Conservation (phyloP, 176 grass and related monocot genomes). For the Lolium perenne region DNA sequence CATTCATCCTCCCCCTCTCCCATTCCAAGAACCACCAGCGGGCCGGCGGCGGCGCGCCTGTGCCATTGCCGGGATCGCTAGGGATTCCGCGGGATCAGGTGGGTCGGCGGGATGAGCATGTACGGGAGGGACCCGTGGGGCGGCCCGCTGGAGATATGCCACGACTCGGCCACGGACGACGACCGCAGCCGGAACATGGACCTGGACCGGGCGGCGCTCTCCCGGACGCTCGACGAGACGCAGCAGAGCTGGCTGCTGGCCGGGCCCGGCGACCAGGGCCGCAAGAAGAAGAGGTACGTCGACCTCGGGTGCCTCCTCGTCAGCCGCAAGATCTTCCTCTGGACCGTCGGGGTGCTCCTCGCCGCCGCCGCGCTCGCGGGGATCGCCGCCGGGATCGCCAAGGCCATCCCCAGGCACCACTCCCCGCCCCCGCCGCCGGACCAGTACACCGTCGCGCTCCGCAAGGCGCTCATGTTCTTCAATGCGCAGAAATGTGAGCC, state of each 20-base stretch:
- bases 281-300: conserved; percentile 86
- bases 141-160: conserved; percentile 82
- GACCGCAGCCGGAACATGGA: conserved; percentile 97
- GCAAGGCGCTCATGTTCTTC: conserved; percentile 94
- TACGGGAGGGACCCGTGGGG: conserved; percentile 97
- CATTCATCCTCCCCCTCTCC: neutral
- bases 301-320: conserved; percentile 92
- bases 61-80: conserved; percentile 1
- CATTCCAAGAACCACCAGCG: conserved; percentile 16
- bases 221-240: conserved; percentile 88
- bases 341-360: conserved; percentile 65
- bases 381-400: conserved; percentile 69
- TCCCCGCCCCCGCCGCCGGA: conserved; percentile 66
- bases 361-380: conserved; percentile 64
- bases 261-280: conserved; percentile 75
- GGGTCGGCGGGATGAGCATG: conserved; percentile 68
- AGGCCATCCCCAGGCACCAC: conserved; percentile 67
- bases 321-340: conserved; percentile 79
- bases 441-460: conserved; percentile 83
- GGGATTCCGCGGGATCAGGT: conserved; percentile 17
- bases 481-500: conserved; percentile 92
- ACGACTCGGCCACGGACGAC: conserved; percentile 92
- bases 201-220: conserved; percentile 75
- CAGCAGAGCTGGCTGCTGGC: conserved; percentile 98
- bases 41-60: neutral